A percentile compares a stretch with the other conserved stretches of the same genome.
phyloP scores from a whole-genome alignment of 2,329 filamentous ascomycete genomes.

The Talaromyces albobiverticillius region DNA sequence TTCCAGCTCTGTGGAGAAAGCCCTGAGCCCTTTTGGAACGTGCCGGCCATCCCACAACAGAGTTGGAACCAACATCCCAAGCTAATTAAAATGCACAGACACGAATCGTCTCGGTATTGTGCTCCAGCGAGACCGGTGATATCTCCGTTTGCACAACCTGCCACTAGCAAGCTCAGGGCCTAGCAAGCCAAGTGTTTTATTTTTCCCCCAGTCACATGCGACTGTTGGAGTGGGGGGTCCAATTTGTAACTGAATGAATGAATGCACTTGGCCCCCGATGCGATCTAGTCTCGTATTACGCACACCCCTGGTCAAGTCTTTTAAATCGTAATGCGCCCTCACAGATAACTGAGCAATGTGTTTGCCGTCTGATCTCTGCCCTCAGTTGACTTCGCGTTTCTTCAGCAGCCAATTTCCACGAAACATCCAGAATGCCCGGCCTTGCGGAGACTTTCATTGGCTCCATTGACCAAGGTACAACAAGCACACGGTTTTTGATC shows the following conservation, averaged over 20 bases:
- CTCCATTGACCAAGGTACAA: conserved; percentile 87
- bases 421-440: conserved; percentile 4
- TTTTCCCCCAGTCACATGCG: conserved; percentile 13
- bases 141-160: not conserved
- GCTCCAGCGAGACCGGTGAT: not conserved
- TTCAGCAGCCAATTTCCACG: not conserved
- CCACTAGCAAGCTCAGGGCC: conserved; percentile 4
- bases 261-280: not conserved
- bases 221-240: conserved; percentile 7
- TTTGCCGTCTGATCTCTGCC: not conserved
- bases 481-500: conserved; percentile 82
- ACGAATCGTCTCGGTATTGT: not conserved
- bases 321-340: not conserved
- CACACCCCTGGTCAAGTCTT: not conserved
- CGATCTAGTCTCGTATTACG: not conserved
- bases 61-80: not conserved
- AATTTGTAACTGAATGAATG: not conserved
- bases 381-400: not conserved
- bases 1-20: not conserved
- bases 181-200: not conserved
- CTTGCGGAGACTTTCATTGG: conserved; percentile 61
- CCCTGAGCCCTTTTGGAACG: not conserved
- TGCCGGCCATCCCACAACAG: conserved; percentile 3
- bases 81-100: conserved; percentile 4
- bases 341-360: not conserved